Evolutionary conservation across 306 rosid species (phyloP), one percentile per base, ranked within the genome.

Genomic region (Prunus dulcis): DNA sequence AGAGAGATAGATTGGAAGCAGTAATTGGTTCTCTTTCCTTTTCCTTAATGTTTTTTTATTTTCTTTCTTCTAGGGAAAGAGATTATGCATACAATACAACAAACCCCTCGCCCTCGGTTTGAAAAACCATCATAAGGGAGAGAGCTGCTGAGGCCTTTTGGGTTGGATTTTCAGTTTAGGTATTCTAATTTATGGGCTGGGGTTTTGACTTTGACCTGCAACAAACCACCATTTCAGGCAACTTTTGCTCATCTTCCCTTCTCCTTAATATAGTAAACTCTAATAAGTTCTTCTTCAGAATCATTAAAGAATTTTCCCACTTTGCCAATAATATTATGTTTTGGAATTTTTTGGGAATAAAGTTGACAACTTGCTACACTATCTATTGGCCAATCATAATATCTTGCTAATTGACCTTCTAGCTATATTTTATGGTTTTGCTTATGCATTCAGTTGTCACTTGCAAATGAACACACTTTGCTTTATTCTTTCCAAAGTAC

Each of bases 201-300:
- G 88, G 83, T 88, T 82, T 91, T 90, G 94, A 91, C 96, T 84
- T 88, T 85, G 93, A 90, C 93, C 85, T 62, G 10, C 65, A 90
- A 86, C 97, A 22, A 88, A 87, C 91, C 94, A 78, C 87, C 87
- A 83, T 84, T 90, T 84, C 78, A 78, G 98, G 89, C 97, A 80
- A 41, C 70, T 70, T 86, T 85, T 88, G 51, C 93, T 87, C 91
- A 28, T 82, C 86, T 52, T 82, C 74, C 47, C 27, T 51, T 71
- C 79, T 65, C 71, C 93, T 87, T 73, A 58, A 76, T 69, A 41
- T 83, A 88, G 92, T 57, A 71, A 78, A 65, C 14, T 41, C 64
- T 12, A 60, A 15, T 63, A 55, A 64, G 23, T 66, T 65, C 41
- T 38, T 17, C 67, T 18, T 1, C 2, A 38, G 28, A 28, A 27